A percentile compares a stretch with the other conserved stretches of the same genome.
Conservation (phyloP, 2,329 filamentous ascomycete species). For the Hyphodiscus sp. region DNA sequence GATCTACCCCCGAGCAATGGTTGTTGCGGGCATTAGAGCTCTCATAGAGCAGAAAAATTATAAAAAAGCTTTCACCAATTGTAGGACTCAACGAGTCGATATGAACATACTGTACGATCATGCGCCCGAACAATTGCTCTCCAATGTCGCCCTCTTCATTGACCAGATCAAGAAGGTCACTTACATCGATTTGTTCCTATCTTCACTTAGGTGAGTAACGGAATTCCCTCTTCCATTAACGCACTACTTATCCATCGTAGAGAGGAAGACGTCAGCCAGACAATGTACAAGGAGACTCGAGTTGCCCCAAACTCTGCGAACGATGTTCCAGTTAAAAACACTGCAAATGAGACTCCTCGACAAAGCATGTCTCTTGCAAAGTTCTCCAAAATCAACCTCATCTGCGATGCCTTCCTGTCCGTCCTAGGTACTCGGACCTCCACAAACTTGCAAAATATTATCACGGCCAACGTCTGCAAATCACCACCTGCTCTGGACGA, state of each 20-base stretch:
- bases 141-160: conserved; percentile 68
- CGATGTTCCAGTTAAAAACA: conserved; percentile 20
- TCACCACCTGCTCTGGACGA: conserved; percentile 82
- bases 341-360: conserved; percentile 10
- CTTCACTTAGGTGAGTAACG: conserved; percentile 61
- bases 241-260: conserved; percentile 33
- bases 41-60: conserved; percentile 79
- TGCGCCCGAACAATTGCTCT: conserved; percentile 77
- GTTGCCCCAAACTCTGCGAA: conserved; percentile 32
- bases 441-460: conserved; percentile 77
- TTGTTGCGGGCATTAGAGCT: conserved; percentile 79
- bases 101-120: conserved; percentile 98
- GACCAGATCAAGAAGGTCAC: conserved; percentile 76
- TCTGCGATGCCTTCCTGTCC: conserved; percentile 79
- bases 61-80: conserved; percentile 75
- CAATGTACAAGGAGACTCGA: conserved; percentile 86
- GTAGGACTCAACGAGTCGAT: conserved; percentile 88
- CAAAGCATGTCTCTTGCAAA: conserved; percentile 14
- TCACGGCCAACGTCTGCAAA: conserved; percentile 94
- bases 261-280: conserved; percentile 87
- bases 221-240: background rate
- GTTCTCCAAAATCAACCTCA: conserved; percentile 68
- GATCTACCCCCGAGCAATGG: conserved; percentile 86
- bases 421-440: conserved; percentile 55
- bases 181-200: conserved; percentile 86